phyloP scores from a whole-genome alignment of 176 grass and related monocot genomes.

The Oryza rufipogon region DNA sequence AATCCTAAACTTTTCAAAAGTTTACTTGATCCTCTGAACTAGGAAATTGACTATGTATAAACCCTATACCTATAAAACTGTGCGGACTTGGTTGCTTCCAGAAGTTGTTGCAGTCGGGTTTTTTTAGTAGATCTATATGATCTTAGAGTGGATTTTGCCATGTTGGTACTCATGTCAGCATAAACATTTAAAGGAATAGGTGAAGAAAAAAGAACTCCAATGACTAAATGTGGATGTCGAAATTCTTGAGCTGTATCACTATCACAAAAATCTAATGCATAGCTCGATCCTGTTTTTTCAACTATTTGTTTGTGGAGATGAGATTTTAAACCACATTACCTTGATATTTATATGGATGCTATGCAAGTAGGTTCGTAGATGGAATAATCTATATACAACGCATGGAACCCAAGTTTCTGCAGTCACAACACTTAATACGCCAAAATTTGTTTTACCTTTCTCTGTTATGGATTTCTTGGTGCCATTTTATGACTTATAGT shows the following conservation, averaged over 20 bases:
- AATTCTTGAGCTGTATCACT: background rate
- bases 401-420: constrained; percentile 17
- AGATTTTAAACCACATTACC: background rate
- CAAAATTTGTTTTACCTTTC: background rate
- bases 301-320: background rate
- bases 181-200: background rate
- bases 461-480: constrained; percentile 16
- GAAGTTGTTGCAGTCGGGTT: too few species aligned
- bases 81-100: too few species aligned
- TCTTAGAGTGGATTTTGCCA: too few species aligned
- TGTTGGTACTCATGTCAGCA: background rate
- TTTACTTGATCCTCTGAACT: background rate
- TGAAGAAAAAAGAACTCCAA: background rate
- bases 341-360: background rate
- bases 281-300: background rate
- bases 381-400: background rate
- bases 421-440: constrained; percentile 7
- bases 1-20: background rate
- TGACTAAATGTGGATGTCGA: background rate
- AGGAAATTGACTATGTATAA: background rate
- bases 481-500: constrained; percentile 34
- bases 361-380: background rate
- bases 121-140: too few species aligned
- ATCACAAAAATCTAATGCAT: background rate
- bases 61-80: background rate